phyloP scores from a whole-genome alignment of 805 yeast genomes.

The Teunomyces tritomae region DNA sequence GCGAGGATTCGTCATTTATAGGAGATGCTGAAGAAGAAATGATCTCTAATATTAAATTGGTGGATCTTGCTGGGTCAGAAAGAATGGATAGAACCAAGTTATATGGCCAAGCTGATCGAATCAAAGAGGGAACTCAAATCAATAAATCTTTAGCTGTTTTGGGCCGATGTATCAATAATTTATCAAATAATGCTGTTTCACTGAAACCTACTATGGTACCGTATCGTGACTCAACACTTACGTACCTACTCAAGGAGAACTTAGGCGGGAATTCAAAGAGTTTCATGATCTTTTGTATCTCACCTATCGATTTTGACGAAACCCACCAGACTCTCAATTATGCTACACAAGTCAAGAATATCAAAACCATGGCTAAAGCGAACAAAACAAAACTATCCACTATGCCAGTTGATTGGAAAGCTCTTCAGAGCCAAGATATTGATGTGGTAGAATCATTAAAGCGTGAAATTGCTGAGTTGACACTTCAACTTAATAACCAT shows the following conservation, averaged over 20 bases:
- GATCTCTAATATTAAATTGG: slow-evolving; percentile 61
- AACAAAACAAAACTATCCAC: slow-evolving; percentile 29
- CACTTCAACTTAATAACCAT: slow-evolving; percentile 19
- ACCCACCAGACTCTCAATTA: slow-evolving; percentile 72
- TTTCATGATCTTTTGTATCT: slow-evolving; percentile 80
- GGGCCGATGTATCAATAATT: slow-evolving; percentile 60
- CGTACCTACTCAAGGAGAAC: slow-evolving; percentile 72
- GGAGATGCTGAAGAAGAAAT: slow-evolving; percentile 47
- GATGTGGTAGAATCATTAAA: slow-evolving; percentile 26
- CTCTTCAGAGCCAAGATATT: slow-evolving; percentile 23
- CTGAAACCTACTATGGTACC: slow-evolving; percentile 48
- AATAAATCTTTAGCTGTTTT: slow-evolving; percentile 75
- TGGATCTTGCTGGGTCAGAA: slow-evolving; percentile 84
- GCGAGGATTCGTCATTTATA: slow-evolving; percentile 17
- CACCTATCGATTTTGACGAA: slow-evolving; percentile 79
- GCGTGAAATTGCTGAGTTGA: slow-evolving; percentile 31
- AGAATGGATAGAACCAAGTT: slow-evolving; percentile 62
- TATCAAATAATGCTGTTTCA: slow-evolving; percentile 40
- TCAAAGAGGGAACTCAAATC: slow-evolving; percentile 74
- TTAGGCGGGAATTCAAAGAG: slow-evolving; percentile 87
- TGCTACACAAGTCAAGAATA: slow-evolving; percentile 72
- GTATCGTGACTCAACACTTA: slow-evolving; percentile 70
- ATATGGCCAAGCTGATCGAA: slow-evolving; percentile 49
- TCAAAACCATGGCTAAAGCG: slow-evolving; percentile 57
- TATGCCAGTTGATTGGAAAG: slow-evolving; percentile 33